phyloP scores from a whole-genome alignment of 1,139 yeast genomes.

The Torulaspora pretoriensis region DNA sequence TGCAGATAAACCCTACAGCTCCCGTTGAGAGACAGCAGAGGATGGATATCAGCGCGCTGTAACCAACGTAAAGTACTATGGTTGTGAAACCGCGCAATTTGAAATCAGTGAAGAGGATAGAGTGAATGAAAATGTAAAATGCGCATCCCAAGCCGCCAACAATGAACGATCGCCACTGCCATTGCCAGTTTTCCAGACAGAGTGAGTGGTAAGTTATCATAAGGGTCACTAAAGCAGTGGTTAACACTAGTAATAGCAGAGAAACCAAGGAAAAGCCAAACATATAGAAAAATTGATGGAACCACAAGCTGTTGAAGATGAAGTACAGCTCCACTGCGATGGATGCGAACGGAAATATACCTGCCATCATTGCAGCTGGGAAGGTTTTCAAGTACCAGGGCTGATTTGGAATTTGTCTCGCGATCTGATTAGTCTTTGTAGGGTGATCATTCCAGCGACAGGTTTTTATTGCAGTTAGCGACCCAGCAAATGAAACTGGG shows the following conservation, averaged over 20 bases:
- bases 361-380: conserved; percentile 71
- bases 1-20: conserved; percentile 75
- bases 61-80: conserved; percentile 77
- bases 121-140: conserved; percentile 76
- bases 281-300: conserved; percentile 91
- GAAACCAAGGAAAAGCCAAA: conserved; percentile 94
- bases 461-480: conserved; percentile 68
- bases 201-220: conserved; percentile 79
- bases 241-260: conserved; percentile 71
- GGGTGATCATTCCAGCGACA: conserved; percentile 53
- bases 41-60: conserved; percentile 66
- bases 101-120: conserved; percentile 68
- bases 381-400: conserved; percentile 74
- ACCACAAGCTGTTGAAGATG: conserved; percentile 85
- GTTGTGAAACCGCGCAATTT: conserved; percentile 72
- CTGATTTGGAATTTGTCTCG: conserved; percentile 91
- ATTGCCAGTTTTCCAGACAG: conserved; percentile 86
- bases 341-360: conserved; percentile 92
- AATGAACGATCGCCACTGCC: conserved; percentile 95
- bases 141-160: conserved; percentile 84
- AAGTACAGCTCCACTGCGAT: conserved; percentile 93
- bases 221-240: conserved; percentile 77
- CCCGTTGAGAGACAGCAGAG: conserved; percentile 83
- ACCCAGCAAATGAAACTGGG: conserved; percentile 79
- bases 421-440: conserved; percentile 87